phyloP scores from a whole-genome alignment of 495 filamentous ascomycete species.

The Thermothielavioides terrestris region DNA sequence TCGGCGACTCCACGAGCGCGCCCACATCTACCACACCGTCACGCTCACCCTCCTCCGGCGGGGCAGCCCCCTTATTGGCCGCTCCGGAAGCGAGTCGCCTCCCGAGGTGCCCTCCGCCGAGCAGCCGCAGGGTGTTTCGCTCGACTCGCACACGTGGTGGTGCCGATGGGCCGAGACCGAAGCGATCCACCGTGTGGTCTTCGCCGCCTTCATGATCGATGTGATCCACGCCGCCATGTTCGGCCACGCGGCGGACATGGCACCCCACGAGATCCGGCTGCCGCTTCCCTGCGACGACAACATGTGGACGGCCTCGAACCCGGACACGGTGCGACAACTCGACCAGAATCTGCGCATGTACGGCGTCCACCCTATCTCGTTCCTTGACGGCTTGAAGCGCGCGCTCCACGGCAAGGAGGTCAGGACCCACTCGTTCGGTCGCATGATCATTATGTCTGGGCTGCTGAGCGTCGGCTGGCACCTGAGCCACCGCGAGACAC shows the following conservation, averaged over 20 bases:
- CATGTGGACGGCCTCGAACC: slow-evolving; percentile 84
- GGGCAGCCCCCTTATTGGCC: slow-evolving; percentile 83
- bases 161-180: slow-evolving; percentile 92
- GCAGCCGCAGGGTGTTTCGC: slow-evolving; percentile 39
- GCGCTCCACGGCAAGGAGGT: slow-evolving; percentile 84
- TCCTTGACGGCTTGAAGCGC: slow-evolving; percentile 81
- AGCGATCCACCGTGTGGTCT: slow-evolving; percentile 82
- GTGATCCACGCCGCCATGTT: slow-evolving; percentile 96
- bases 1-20: slow-evolving; percentile 79
- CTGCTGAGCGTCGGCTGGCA: slow-evolving; percentile 92
- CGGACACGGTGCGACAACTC: slow-evolving; percentile 72
- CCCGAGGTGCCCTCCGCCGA: slow-evolving; percentile 52
- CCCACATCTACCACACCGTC: slow-evolving; percentile 94
- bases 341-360: slow-evolving; percentile 77
- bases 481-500: slow-evolving; percentile 87
- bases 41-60: slow-evolving; percentile 87
- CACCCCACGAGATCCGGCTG: slow-evolving; percentile 89
- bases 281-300: slow-evolving; percentile 91
- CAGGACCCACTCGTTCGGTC: slow-evolving; percentile 83
- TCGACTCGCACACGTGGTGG: slow-evolving; percentile 81
- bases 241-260: slow-evolving; percentile 92
- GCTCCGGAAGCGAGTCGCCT: slow-evolving; percentile 80
- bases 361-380: slow-evolving; percentile 75
- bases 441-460: slow-evolving; percentile 91
- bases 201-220: slow-evolving; percentile 92